phyloP scores from a whole-genome alignment of 495 filamentous ascomycete genomes.

The Neurospora discreta region DNA sequence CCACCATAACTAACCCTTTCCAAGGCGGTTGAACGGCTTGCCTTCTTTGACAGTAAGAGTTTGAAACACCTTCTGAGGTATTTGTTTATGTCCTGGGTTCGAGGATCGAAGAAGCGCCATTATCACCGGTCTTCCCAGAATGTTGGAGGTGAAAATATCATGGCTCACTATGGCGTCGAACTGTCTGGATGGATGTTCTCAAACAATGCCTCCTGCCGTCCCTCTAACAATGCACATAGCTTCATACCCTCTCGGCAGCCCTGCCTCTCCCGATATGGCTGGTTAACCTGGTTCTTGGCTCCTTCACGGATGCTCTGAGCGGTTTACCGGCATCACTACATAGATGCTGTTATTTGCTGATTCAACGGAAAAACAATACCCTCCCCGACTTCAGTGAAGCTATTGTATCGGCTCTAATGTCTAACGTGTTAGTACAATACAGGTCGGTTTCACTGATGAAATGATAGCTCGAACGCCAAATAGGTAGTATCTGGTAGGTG shows the following conservation, averaged over 20 bases:
- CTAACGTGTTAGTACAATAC: not conserved
- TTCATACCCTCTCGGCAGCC: not conserved
- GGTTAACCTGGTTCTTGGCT: not conserved
- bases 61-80: constrained; percentile 13
- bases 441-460: not conserved
- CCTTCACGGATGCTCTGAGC: not conserved
- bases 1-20: not conserved
- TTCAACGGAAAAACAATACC: not conserved
- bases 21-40: constrained; percentile 9
- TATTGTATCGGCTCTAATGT: not conserved
- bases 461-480: not conserved
- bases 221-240: not conserved
- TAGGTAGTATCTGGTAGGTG: not conserved
- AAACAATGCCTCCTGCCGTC: not conserved
- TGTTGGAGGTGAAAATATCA: not conserved
- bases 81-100: constrained; percentile 9
- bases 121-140: not conserved
- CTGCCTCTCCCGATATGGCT: not conserved
- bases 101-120: not conserved
- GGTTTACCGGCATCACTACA: not conserved
- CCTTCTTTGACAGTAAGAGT: constrained; percentile 1
- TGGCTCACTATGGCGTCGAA: not conserved
- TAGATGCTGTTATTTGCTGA: not conserved
- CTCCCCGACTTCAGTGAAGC: not conserved
- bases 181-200: not conserved